Evolutionary conservation across 495 filamentous ascomycete genomes (phyloP), one percentile per base, ranked within the genome.

Genomic region (Tuber umbilicatum): DNA sequence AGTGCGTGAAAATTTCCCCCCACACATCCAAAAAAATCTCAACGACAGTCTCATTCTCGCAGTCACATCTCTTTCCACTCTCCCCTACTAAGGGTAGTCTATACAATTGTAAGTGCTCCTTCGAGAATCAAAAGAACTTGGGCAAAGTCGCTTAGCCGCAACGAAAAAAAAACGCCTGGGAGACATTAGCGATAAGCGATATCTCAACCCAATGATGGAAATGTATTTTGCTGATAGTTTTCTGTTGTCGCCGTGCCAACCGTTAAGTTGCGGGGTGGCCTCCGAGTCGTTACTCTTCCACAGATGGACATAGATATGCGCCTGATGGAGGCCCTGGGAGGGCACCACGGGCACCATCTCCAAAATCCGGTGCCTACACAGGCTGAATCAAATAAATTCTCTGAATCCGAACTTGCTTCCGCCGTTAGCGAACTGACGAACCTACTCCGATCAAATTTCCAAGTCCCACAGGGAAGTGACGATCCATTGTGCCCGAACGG

Each of bases 31-130:
- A 74, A 71, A 74, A 75, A 67, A 77, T 50, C 42, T 50, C 76
- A 78, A 74, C 77, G 74, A 77, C 77, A 79, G 77, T 79, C 77
- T 79, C 77, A 79, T 79, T 64, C 72, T 78, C 69, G 76, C 77
- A 79, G 77, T 79, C 77, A 79, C 77, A 77, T 72, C 55, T 42
- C 69, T 60, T 50, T 73, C 55, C 73, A 79, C 77, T 72, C 77
- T 74, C 40, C 71, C 71, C 74, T 42, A 67, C 71, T 74, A 69
- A 74, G 77, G 76, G 77, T 41, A 76, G 73, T 72, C 71, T 71
- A 69, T 71, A 71, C 75, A 43, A 77, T 60, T 74, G 77, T 79
- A 74, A 78, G 77, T 79, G 73, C 74, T 43, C 45, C 72, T 39
- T 70, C 43, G 45, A 74, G 64, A 74, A 64, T 35, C 55, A 35